These are phyloP conservation scores for Breynia disticha DNA, from an alignment of 441 rosid species.

Conservation along the genomic window DNA sequence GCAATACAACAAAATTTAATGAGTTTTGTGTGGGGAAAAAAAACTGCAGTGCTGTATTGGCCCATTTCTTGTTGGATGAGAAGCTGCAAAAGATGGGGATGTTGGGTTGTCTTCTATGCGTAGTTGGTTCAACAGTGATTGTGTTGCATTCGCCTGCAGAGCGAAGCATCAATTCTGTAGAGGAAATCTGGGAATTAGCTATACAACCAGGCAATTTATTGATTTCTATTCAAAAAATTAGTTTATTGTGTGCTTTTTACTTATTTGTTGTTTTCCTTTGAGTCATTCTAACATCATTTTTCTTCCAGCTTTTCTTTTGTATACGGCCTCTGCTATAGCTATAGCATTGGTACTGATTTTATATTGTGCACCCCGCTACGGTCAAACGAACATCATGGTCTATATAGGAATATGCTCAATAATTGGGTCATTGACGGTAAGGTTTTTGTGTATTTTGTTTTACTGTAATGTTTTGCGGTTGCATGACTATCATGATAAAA, in stretches of 20 bases:
- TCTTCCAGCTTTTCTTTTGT: conserved; percentile 57
- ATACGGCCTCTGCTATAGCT: conserved; percentile 42
- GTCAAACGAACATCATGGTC: conserved; percentile 57
- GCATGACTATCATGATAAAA: not conserved
- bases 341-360: conserved; percentile 43
- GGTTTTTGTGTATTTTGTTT: conserved; percentile 1
- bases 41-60: conserved; percentile 48
- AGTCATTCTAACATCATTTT: conserved; percentile 11
- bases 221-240: not conserved
- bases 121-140: conserved; percentile 58
- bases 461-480: not conserved
- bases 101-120: conserved; percentile 58
- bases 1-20: not conserved
- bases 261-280: not conserved
- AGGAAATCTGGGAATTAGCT: conserved; percentile 58
- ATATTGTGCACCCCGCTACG: conserved; percentile 52
- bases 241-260: conserved; percentile 1
- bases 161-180: conserved; percentile 38
- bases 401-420: conserved; percentile 61
- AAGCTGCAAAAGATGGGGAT: conserved; percentile 58
- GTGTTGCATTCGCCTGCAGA: conserved; percentile 64
- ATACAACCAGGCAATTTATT: conserved; percentile 46
- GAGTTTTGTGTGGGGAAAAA: conserved; percentile 5
- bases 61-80: conserved; percentile 55
- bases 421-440: conserved; percentile 60